These are phyloP conservation scores for Sporisorium sorghi DNA, from an alignment of 1,284 basidiomycete species.

Conservation along the genomic window DNA sequence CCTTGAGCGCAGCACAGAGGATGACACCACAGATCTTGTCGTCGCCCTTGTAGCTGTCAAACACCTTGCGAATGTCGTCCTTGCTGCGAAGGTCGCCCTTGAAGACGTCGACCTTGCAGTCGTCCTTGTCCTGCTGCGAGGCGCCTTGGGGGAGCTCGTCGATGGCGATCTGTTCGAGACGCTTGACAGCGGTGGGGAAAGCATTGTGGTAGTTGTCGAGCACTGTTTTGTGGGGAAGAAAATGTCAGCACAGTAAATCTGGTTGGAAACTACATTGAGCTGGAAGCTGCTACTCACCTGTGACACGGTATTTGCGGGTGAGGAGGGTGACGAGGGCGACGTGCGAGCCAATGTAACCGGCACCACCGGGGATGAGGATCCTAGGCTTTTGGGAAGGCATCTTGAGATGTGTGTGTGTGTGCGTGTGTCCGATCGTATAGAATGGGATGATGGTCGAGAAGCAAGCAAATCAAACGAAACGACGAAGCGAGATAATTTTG, in stretches of 20 bases:
- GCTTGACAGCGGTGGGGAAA: constrained; percentile 78
- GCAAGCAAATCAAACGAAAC: background rate
- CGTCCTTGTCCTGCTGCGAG: constrained; percentile 76
- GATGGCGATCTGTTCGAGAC: constrained; percentile 82
- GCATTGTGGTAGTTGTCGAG: constrained; percentile 81
- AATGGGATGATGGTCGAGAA: constrained; percentile 13
- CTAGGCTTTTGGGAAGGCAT: constrained; percentile 58
- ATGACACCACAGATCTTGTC: constrained; percentile 88
- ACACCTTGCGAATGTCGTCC: constrained; percentile 57
- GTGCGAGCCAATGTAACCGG: constrained; percentile 80
- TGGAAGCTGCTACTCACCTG: constrained; percentile 50
- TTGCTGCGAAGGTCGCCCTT: constrained; percentile 64
- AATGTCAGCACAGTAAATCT: background rate
- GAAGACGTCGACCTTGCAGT: constrained; percentile 78
- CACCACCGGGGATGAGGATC: constrained; percentile 68
- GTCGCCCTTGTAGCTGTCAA: constrained; percentile 54
- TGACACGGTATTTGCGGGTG: constrained; percentile 86
- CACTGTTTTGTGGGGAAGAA: constrained; percentile 30
- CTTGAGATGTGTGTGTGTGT: no score
- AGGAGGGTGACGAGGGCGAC: constrained; percentile 86
- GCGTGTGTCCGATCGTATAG: no score
- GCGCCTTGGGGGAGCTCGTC: constrained; percentile 77
- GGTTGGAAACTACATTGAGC: no score
- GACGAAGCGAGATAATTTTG: no score
- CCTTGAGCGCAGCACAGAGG: constrained; percentile 96